phyloP scores from a whole-genome alignment of 2,329 filamentous ascomycete genomes.

The Didymella lethalis region DNA sequence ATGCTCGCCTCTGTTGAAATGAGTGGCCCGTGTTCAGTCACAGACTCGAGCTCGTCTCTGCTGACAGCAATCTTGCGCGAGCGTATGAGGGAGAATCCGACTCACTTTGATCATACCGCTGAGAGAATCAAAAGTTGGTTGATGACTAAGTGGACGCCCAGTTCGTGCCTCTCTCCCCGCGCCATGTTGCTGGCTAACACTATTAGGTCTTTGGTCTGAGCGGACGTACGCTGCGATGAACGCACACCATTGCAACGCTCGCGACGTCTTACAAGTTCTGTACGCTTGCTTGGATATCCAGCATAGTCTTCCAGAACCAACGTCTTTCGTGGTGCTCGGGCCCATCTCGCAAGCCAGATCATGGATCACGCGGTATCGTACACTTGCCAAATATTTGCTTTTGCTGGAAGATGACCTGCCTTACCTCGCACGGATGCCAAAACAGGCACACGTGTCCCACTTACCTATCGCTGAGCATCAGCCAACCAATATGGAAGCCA shows the following conservation, averaged over 20 bases:
- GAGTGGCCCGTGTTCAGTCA: conserved; percentile 78
- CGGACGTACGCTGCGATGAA: conserved; percentile 70
- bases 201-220: conserved; percentile 62
- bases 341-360: conserved; percentile 56
- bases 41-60: conserved; percentile 79
- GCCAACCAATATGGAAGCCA: conserved; percentile 34
- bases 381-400: conserved; percentile 61
- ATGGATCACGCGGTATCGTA: conserved; percentile 49
- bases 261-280: conserved; percentile 74
- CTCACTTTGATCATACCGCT: conserved; percentile 70
- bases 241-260: conserved; percentile 68
- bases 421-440: conserved; percentile 17
- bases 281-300: conserved; percentile 70
- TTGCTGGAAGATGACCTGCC: conserved; percentile 37
- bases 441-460: conserved; percentile 5
- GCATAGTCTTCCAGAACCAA: conserved; percentile 31
- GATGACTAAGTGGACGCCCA: conserved; percentile 80
- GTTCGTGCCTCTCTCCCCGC: conserved; percentile 57
- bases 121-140: conserved; percentile 83
- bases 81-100: conserved; percentile 72
- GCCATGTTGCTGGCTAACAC: conserved; percentile 21
- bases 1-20: conserved; percentile 80
- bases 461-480: conserved; percentile 29
- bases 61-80: conserved; percentile 74
- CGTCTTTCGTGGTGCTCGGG: conserved; percentile 50